Evolutionary conservation across 202 grass and related monocot genomes (phyloP), one percentile per base, ranked within the genome.

Genomic region (Carex sylvatica): DNA sequence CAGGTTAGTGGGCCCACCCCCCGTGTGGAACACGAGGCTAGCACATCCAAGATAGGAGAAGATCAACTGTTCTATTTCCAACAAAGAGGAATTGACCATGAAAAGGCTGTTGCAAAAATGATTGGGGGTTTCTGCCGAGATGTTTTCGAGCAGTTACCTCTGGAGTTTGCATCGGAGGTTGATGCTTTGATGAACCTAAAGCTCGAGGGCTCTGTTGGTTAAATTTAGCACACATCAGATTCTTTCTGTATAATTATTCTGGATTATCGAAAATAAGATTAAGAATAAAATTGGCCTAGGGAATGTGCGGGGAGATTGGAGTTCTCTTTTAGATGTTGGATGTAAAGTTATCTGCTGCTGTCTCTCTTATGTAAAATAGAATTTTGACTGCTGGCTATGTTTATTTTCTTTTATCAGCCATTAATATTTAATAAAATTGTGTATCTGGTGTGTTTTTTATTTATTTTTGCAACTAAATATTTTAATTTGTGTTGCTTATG

Each of bases 11-110:
- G 91, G 31, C 87, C 89, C 70, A 89, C 91, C 18, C 86, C 88
- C 13, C 81, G 89, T 74, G 89, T 99, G 24, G 96, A 99, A 83
- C 96, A 99, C 11, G 96, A 99, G 81, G 96, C 96, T 23, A 99
- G 96, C 81, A 99, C 96, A 70, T 99, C 96, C 9, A 99, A 99
- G 86, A 99, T 99, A 11, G 96, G 96, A 47, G 96, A 99, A 88
- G 96, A 95, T 26, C 96, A 99, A 80, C 87, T 99, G 26, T 99
- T 99, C 53, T 99, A 99, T 86, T 99, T 99, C 78, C 92, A 99
- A 85, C 93, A 99, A 87, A 93, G 96, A 80, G 96, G 96, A 63
- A 93, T 99, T 55, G 91, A 95, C 77, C 91, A 99, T 61, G 96
- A 99, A 88, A 98, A 87, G 80, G 96, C 93, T 70, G 96, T 99